phyloP scores from a whole-genome alignment of 371 early-diverging fungal genomes.

The Smittium culicis region DNA sequence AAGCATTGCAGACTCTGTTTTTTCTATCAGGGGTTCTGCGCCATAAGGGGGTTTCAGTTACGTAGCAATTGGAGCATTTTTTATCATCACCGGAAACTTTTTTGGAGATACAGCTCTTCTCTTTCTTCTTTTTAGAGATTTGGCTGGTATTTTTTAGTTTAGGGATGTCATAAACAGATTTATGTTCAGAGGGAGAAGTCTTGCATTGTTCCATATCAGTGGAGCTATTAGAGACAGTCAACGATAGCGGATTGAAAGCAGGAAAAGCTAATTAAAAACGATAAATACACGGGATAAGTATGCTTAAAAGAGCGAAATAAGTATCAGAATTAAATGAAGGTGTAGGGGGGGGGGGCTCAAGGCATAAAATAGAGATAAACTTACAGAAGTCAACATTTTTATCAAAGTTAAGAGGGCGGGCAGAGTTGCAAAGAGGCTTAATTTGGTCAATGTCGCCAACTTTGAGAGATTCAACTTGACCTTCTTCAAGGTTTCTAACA shows the following conservation, averaged over 20 bases:
- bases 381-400: neutral
- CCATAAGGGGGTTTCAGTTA: slow-evolving; percentile 90
- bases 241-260: neutral
- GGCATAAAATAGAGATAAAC: neutral
- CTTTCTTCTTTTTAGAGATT: neutral
- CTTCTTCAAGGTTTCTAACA: neutral
- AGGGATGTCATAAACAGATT: neutral
- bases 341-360: neutral
- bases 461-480: neutral
- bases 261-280: neutral
- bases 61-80: slow-evolving; percentile 74
- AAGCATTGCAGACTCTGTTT: slow-evolving; percentile 85
- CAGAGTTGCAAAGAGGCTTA: neutral
- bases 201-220: neutral
- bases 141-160: neutral
- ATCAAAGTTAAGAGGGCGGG: neutral
- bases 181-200: neutral
- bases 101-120: neutral
- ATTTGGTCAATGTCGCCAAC: neutral
- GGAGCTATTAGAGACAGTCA: neutral
- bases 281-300: too few relatives aligned
- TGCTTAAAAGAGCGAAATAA: too few relatives aligned
- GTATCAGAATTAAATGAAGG: neutral
- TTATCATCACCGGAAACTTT: slow-evolving; percentile 23
- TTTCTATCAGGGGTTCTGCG: slow-evolving; percentile 64